Base-by-base conservation (phyloP, 2,329 filamentous ascomycete species). In the Penicillium freii region DNA sequence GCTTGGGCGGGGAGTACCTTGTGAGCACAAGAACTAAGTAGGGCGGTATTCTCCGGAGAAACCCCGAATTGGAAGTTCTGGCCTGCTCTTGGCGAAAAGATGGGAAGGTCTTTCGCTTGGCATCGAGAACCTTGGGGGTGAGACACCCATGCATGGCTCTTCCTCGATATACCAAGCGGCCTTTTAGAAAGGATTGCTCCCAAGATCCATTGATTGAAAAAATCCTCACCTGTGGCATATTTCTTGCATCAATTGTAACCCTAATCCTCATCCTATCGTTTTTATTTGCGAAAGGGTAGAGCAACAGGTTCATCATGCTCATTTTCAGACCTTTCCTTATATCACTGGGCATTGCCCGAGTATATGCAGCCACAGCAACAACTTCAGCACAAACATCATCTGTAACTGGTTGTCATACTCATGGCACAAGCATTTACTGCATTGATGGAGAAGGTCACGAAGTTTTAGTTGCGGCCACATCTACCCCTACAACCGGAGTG, bases 361-460 rank as follows among this genome's bases (percentile, higher is more conserved):
- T 56, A 64, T 39, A 59, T 66, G 49, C 60, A 4, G 69, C 71
- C 21, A 70, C 62, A 2, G 60, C 71, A 5, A 71, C 73, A 7
- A 47, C 59, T 15, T 64, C 69, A 2, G 70, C 69, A 3, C 69
- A 73, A 31, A 70, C 73, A 10, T 80, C 81, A 1, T 80, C 80
- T 1, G 72, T 85, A 1, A 83, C 82, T 3, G 77, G 71, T 1
- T 86, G 84, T 56, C 81, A 83, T 65, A 67, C 69, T n/a, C 81
- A 84, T 61, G 77, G 71, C 17, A 56, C 57, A 4, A 62, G 66
- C 40, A 71, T 73, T 8, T 73, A 64, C 56, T 77, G 75, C 51
- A 72, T 76, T 25, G 62, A 70, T 19, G 66, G 66, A 5, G 58
- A 66, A 43, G 75, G 75, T 0, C 59, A 70, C 1, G 75, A 77